Evolutionary conservation across 257 asterid genomes (phyloP).

Genomic region (Henckelia pumila): DNA sequence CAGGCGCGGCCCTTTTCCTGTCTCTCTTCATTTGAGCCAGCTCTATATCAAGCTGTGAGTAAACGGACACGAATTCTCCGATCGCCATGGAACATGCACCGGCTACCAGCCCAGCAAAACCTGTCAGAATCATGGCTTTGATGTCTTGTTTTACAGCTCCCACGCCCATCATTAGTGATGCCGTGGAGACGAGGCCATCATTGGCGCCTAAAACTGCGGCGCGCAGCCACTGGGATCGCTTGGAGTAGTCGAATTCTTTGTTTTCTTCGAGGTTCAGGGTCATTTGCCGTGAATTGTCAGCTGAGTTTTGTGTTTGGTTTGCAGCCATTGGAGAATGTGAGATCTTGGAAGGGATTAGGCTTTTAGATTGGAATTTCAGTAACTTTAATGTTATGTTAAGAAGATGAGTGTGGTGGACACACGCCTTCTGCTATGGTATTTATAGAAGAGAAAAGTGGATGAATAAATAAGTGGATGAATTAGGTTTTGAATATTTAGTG

Average conservation of each 20-base stretch:
- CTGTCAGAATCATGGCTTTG: slow-evolving; percentile 67
- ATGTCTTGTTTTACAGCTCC: slow-evolving; percentile 81
- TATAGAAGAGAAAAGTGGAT: slow-evolving; percentile 34
- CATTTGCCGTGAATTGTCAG: slow-evolving; percentile 31
- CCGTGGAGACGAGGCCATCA: slow-evolving; percentile 75
- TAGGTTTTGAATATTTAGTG: too few species aligned
- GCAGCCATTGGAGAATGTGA: slow-evolving; percentile 32
- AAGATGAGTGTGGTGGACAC: slow-evolving; percentile 48
- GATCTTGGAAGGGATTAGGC: background rate
- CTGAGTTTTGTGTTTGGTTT: slow-evolving; percentile 31
- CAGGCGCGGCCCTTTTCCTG: slow-evolving; percentile 20
- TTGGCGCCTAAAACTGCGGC: slow-evolving; percentile 90
- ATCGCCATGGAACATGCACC: slow-evolving; percentile 93
- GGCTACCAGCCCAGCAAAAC: slow-evolving; percentile 79
- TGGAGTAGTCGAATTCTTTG: slow-evolving; percentile 58
- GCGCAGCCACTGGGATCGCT: slow-evolving; percentile 84
- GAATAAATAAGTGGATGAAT: background rate
- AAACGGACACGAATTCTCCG: slow-evolving; percentile 79
- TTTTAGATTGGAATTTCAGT: background rate
- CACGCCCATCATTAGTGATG: slow-evolving; percentile 82
- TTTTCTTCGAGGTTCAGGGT: slow-evolving; percentile 26
- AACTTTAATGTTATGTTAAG: slow-evolving; percentile 4
- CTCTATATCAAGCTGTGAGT: slow-evolving; percentile 75
- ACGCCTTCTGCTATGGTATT: slow-evolving; percentile 35
- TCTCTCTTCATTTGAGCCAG: slow-evolving; percentile 58